These are phyloP conservation scores for Nyctanthes arbortristis DNA, from an alignment of 257 asterid species.

Conservation along the genomic window DNA sequence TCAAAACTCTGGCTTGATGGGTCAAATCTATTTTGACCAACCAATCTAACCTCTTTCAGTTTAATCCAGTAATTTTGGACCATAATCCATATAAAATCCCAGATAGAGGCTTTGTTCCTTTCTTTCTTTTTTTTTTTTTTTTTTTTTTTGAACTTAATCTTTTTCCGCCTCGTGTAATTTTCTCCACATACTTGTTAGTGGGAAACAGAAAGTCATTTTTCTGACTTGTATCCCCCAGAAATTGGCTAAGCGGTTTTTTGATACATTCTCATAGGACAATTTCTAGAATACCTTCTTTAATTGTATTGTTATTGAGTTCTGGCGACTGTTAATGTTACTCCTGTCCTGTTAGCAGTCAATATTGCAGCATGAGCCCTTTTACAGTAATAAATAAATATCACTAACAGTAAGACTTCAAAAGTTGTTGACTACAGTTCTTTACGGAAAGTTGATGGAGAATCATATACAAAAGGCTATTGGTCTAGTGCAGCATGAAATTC, in stretches of 20 bases:
- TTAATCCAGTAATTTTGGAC: not conserved
- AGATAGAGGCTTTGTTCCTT: not conserved
- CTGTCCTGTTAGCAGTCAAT: not conserved
- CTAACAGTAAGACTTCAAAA: not conserved
- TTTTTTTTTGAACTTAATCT: too few species aligned
- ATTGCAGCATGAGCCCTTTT: not conserved
- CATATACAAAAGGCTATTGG: too few species aligned
- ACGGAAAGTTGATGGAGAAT: not conserved
- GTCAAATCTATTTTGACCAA: not conserved
- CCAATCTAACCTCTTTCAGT: slow-evolving; percentile 9
- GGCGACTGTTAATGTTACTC: not conserved
- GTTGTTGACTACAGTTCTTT: not conserved
- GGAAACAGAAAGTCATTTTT: not conserved
- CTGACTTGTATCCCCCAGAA: not conserved
- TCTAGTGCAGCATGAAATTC: not conserved
- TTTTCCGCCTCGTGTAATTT: not conserved
- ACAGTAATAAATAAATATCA: not conserved
- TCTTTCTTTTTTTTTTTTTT: not conserved
- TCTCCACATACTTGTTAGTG: not conserved
- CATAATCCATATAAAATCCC: not conserved
- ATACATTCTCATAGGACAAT: not conserved
- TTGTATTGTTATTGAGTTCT: not conserved
- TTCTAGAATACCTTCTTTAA: not conserved
- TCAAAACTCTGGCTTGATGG: not conserved
- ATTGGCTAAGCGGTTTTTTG: not conserved